These are phyloP conservation scores for Mucor sp. DNA, from an alignment of 371 early-diverging fungal genomes.

Conservation along the genomic window DNA sequence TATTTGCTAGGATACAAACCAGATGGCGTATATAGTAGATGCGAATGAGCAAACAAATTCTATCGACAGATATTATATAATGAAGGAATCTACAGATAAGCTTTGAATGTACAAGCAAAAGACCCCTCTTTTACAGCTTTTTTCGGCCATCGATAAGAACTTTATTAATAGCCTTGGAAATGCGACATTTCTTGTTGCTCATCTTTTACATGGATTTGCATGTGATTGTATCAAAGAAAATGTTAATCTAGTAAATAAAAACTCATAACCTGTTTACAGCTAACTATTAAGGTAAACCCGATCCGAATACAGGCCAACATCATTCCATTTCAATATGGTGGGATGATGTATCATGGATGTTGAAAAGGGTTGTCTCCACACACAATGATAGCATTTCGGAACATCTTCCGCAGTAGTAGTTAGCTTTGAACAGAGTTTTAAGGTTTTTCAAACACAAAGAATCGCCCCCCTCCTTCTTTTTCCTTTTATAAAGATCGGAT, in stretches of 20 bases:
- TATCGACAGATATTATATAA: neutral
- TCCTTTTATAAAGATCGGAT: neutral
- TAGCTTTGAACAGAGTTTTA: neutral
- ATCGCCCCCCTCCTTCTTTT: neutral
- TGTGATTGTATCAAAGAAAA: neutral
- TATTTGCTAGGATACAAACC: neutral
- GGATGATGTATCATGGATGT: no score
- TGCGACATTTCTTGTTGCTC: neutral
- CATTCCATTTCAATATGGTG: no score
- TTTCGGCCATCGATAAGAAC: neutral
- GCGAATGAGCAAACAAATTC: neutral
- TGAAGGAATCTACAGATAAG: neutral
- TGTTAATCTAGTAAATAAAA: neutral
- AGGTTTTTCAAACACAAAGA: neutral
- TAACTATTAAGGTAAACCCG: neutral
- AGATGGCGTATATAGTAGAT: constrained; percentile 1
- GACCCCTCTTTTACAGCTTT: neutral
- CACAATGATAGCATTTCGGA: neutral
- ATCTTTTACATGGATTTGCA: neutral
- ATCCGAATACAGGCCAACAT: neutral
- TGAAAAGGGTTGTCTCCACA: no score
- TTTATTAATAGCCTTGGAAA: neutral
- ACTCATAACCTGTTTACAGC: neutral
- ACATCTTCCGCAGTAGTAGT: neutral
- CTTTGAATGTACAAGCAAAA: neutral